These are phyloP conservation scores for Talaromyces sp. DNA, from an alignment of 2,329 filamentous ascomycete species.

Conservation along the genomic window DNA sequence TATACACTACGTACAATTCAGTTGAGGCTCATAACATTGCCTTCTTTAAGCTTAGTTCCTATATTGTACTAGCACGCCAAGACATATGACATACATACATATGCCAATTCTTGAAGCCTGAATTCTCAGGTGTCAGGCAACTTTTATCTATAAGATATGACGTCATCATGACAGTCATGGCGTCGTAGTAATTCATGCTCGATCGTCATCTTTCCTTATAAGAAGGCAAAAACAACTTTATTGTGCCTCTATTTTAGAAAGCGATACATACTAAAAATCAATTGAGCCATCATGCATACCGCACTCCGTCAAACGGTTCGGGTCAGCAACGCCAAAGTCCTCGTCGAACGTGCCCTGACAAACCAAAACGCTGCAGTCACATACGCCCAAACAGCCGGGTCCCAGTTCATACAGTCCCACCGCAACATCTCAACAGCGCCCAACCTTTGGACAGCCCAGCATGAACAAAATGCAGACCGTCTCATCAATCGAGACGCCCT, in stretches of 20 bases:
- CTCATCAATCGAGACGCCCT: constrained; percentile 57
- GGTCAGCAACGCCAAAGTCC: neutral
- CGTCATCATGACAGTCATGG: constrained; percentile 1
- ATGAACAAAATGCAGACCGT: constrained; percentile 8
- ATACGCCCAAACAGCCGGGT: neutral
- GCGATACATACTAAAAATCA: neutral
- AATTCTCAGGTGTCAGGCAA: neutral
- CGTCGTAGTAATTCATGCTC: neutral
- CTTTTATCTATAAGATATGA: neutral
- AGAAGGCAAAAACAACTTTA: too few species aligned
- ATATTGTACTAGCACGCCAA: neutral
- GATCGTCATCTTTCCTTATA: neutral
- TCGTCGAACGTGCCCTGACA: neutral
- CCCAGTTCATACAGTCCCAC: neutral
- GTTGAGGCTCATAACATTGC: neutral
- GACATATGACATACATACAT: neutral
- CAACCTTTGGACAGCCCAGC: constrained; percentile 6
- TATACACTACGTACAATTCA: neutral
- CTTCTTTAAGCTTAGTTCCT: neutral
- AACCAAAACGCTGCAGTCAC: neutral
- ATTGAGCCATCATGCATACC: constrained; percentile 8
- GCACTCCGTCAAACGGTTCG: neutral
- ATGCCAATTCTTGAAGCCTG: neutral
- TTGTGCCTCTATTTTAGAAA: neutral
- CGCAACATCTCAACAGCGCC: constrained; percentile 12